These are phyloP conservation scores for Aegilops longissima DNA, from an alignment of 176 grass and related monocot genomes.

Conservation along the genomic window DNA sequence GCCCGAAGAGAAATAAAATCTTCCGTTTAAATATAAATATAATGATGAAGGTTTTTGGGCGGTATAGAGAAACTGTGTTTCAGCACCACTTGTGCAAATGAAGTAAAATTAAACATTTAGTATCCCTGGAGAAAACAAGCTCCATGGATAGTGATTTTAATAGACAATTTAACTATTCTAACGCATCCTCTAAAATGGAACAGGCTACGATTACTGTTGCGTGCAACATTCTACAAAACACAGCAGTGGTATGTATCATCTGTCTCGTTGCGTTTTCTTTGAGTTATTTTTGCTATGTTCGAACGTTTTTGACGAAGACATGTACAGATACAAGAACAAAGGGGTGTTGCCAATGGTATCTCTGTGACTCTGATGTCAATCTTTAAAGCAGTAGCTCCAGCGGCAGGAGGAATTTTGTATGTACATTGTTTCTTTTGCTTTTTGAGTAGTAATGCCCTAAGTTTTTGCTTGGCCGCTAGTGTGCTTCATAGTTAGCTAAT, in stretches of 20 bases:
- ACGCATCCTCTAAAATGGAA: constrained; percentile 19
- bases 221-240: constrained; percentile 64
- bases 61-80: not conserved
- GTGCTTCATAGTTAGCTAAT: not conserved
- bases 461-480: not conserved
- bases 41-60: not conserved
- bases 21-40: not conserved
- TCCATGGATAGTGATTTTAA: not conserved
- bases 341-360: constrained; percentile 65
- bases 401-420: constrained; percentile 59
- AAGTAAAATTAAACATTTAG: not conserved
- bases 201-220: constrained; percentile 62
- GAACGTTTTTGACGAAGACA: not conserved
- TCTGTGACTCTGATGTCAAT: constrained; percentile 67
- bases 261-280: not conserved
- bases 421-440: not conserved
- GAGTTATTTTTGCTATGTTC: not conserved
- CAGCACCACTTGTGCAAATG: not conserved
- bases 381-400: constrained; percentile 69
- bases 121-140: not conserved
- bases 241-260: constrained; percentile 46
- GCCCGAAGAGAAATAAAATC: not conserved
- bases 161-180: not conserved
- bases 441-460: not conserved
- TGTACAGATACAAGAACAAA: constrained; percentile 55